These are phyloP conservation scores for Vitis riparia DNA, from an alignment of 164 flowering plant species.

Conservation along the genomic window DNA sequence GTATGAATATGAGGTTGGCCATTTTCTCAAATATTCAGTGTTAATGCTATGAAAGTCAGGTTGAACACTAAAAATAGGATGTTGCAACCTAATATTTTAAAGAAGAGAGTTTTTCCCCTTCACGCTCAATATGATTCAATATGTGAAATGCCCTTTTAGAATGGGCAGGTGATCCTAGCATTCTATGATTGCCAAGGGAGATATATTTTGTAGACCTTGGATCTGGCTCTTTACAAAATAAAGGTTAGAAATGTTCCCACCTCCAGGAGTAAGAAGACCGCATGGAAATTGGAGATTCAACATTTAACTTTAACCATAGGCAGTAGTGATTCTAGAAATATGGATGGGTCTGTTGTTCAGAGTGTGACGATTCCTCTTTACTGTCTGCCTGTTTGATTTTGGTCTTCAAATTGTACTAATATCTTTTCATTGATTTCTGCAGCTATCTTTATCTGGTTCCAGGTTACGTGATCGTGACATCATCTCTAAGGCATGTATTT, in stretches of 20 bases:
- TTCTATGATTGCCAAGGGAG: background rate
- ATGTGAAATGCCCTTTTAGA: background rate
- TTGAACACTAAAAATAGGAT: background rate
- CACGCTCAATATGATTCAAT: background rate
- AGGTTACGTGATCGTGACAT: conserved; percentile 61
- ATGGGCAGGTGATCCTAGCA: too few species aligned
- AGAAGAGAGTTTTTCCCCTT: background rate
- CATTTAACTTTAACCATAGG: background rate
- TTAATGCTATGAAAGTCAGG: background rate
- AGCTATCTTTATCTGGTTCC: conserved; percentile 71
- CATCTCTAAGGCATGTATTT: conserved; percentile 50
- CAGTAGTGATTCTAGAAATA: background rate
- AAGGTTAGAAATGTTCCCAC: background rate
- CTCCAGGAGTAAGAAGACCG: background rate
- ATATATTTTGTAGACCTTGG: background rate
- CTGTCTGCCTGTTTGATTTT: background rate
- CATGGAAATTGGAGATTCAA: background rate
- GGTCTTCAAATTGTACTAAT: background rate
- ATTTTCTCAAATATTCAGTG: background rate
- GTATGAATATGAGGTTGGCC: background rate
- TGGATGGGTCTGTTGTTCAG: too few species aligned
- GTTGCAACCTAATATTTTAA: too few species aligned
- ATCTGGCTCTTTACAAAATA: background rate
- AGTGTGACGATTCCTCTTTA: too few species aligned
- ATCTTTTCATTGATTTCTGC: conserved; percentile 22